These are phyloP conservation scores for Fusarium globosum DNA, from an alignment of 2,329 filamentous ascomycete species.

Conservation along the genomic window DNA sequence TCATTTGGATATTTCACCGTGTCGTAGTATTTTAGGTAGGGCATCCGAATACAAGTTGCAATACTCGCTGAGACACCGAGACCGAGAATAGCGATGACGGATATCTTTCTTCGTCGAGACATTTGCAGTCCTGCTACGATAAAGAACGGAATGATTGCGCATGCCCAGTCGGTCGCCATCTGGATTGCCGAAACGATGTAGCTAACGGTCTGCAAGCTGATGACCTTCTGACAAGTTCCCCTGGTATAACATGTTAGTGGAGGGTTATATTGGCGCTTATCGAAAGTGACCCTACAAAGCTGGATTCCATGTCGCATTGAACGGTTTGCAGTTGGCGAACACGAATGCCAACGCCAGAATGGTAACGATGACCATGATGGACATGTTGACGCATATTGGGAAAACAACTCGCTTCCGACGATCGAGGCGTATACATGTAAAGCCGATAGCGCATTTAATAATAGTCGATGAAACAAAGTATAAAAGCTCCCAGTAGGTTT, in stretches of 20 bases:
- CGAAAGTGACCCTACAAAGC: background rate
- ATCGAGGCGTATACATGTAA: constrained; percentile 5
- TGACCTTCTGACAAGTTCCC: background rate
- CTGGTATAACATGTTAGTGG: background rate
- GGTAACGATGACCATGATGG: background rate
- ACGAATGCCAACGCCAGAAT: background rate
- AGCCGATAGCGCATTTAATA: constrained; percentile 6
- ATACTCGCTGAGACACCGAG: constrained; percentile 6
- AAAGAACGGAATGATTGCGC: constrained; percentile 5
- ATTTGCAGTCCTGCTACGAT: constrained; percentile 4
- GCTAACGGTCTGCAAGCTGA: constrained; percentile 8
- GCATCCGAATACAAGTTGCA: constrained; percentile 15
- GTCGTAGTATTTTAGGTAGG: constrained; percentile 17
- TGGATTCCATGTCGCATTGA: constrained; percentile 13
- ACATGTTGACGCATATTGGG: constrained; percentile 18
- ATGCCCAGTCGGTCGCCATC: constrained; percentile 9
- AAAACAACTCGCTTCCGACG: background rate
- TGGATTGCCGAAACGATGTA: constrained; percentile 5
- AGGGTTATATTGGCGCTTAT: too few species aligned
- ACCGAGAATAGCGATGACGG: constrained; percentile 7
- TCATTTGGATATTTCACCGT: constrained; percentile 2
- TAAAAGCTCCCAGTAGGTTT: constrained; percentile 14
- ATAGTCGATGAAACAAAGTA: constrained; percentile 14
- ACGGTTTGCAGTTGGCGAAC: constrained; percentile 17
- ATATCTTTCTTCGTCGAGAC: constrained; percentile 10